phyloP scores from a whole-genome alignment of 116 monocot genomes.

The Trichopus zeylanicus region DNA sequence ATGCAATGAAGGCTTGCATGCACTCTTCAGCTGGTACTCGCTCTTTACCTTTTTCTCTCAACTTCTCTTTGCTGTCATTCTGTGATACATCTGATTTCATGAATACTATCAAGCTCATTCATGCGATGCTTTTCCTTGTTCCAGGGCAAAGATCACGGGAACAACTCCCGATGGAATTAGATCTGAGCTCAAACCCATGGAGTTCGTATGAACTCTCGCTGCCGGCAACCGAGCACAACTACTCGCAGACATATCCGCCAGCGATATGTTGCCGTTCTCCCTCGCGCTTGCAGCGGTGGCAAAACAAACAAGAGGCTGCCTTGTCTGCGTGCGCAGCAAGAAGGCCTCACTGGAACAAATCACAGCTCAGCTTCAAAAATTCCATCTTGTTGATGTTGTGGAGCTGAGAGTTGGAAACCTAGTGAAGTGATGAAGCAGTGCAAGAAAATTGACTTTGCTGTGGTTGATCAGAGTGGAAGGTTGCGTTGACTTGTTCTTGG shows the following conservation, averaged over 20 bases:
- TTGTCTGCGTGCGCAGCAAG: slow-evolving; percentile 14
- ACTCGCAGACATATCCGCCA: slow-evolving; percentile 9
- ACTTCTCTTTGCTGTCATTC: not conserved
- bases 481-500: slow-evolving; percentile 8
- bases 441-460: slow-evolving; percentile 20
- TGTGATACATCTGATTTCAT: not conserved
- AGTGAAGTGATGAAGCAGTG: slow-evolving; percentile 5
- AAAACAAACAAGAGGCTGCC: slow-evolving; percentile 14
- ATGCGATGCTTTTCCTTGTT: not conserved
- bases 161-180: not conserved
- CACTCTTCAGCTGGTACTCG: slow-evolving; percentile 28
- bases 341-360: not conserved
- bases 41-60: not conserved
- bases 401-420: slow-evolving; percentile 3
- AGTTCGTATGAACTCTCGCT: slow-evolving; percentile 33
- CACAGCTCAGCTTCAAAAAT: not conserved
- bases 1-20: slow-evolving; percentile 31
- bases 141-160: slow-evolving; percentile 18
- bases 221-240: slow-evolving; percentile 20
- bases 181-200: slow-evolving; percentile 18
- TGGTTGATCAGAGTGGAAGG: slow-evolving; percentile 10
- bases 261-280: not conserved
- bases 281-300: slow-evolving; percentile 24
- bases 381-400: slow-evolving; percentile 3
- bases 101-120: too few species aligned